Conservation (phyloP, 768 basidiomycete genomes). For the Calvatia gigantea region DNA sequence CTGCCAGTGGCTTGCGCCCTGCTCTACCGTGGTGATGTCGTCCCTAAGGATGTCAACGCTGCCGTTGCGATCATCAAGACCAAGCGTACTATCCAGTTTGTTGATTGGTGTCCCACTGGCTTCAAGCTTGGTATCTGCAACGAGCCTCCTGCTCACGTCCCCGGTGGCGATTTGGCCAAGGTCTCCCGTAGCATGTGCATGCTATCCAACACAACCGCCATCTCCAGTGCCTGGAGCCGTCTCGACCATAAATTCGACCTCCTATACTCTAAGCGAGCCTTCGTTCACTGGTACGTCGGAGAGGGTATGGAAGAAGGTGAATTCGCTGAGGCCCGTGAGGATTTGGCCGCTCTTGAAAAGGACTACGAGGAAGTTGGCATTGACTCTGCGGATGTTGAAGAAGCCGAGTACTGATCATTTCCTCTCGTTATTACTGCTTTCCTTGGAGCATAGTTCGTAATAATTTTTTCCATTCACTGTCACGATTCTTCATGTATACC, state of each 20-base stretch:
- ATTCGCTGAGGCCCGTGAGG: slow-evolving; percentile 97
- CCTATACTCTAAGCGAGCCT: slow-evolving; percentile 94
- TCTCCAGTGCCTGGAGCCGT: slow-evolving; percentile 92
- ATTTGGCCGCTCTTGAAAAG: slow-evolving; percentile 95
- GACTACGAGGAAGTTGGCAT: slow-evolving; percentile 90
- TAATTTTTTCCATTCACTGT: slow-evolving; percentile 19
- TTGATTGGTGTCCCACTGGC: slow-evolving; percentile 98
- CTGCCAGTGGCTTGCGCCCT: slow-evolving; percentile 82
- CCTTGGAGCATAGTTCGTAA: slow-evolving; percentile 6
- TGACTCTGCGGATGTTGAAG: slow-evolving; percentile 72
- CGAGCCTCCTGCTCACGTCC: slow-evolving; percentile 88
- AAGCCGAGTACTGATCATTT: slow-evolving; percentile 51
- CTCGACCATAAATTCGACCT: slow-evolving; percentile 97
- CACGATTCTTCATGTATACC: slow-evolving; percentile 28
- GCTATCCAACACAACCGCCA: slow-evolving; percentile 93
- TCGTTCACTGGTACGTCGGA: slow-evolving; percentile 94
- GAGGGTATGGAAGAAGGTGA: slow-evolving; percentile 99
- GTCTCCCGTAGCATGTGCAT: slow-evolving; percentile 93
- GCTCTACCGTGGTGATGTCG: slow-evolving; percentile 94
- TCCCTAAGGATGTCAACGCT: slow-evolving; percentile 92
- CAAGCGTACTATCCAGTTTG: slow-evolving; percentile 96
- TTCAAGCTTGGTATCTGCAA: slow-evolving; percentile 99
- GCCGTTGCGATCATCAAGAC: slow-evolving; percentile 95
- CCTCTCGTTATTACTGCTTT: slow-evolving; percentile 15
- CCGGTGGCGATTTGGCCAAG: slow-evolving; percentile 94